Evolutionary conservation across 345 rosid species (phyloP).

Genomic region (Dovyalis caffra): DNA sequence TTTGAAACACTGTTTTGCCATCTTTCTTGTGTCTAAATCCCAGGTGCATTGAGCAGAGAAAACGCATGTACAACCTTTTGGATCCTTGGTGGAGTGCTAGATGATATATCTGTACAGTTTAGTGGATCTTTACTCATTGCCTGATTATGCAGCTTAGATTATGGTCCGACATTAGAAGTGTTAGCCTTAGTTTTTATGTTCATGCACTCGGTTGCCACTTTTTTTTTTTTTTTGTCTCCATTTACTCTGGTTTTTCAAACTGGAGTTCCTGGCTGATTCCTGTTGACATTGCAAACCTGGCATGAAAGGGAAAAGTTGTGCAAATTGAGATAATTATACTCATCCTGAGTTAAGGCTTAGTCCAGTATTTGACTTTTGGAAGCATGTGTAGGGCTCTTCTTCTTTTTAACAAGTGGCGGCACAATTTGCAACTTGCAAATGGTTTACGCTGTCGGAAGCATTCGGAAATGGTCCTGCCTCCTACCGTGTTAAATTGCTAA

Average conservation of each 20-base stretch:
- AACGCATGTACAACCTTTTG: slow-evolving; percentile 26
- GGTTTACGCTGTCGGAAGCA: neutral
- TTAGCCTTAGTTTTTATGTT: neutral
- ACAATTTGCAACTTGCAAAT: neutral
- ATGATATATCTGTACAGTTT: slow-evolving; percentile 43
- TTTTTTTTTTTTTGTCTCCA: neutral
- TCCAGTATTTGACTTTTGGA: neutral
- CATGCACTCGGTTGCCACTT: neutral
- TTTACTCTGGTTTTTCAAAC: neutral
- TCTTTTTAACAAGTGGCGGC: neutral
- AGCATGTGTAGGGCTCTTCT: neutral
- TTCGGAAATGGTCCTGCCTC: neutral
- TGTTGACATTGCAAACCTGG: neutral
- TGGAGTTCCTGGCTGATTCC: neutral
- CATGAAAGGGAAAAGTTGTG: neutral
- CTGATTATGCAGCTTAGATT: slow-evolving; percentile 14
- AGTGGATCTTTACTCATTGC: slow-evolving; percentile 12
- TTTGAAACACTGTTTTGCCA: neutral
- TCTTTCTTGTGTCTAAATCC: slow-evolving; percentile 1
- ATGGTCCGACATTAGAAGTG: neutral
- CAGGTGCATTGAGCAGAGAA: slow-evolving; percentile 27
- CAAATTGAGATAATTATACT: neutral
- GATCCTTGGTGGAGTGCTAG: slow-evolving; percentile 28
- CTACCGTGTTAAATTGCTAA: neutral
- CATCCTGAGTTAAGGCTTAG: neutral